Evolutionary conservation across 164 flowering plant species (phyloP), one percentile per base, ranked within the genome.

Genomic region (Chimonanthus praecox): DNA sequence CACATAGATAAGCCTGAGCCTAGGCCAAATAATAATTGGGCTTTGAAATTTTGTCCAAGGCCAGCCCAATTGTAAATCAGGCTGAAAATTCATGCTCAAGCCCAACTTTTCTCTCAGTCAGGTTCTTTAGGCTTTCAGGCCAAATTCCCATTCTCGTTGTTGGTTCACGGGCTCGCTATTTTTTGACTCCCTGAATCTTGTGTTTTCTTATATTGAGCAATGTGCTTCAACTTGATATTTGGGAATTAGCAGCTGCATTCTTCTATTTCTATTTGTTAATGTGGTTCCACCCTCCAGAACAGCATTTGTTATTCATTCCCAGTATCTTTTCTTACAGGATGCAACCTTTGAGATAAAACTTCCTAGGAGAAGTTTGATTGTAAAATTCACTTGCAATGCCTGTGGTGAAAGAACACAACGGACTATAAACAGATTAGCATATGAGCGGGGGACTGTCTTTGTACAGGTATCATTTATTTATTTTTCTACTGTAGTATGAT

Each of bases 361-460:
- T 62, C 97, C 98, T 1, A 86, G 97, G 77, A 86, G 98, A 82
- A 88, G 91, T 47, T 83, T 93, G 84, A 68, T 84, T 58, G 94
- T 93, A 44, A 82, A 87, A 58, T 95, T 95, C 77, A 95, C 92
- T 6, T 95, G 98, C 78, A 73, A 86, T 77, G 69, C 78, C 0
- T 95, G 99, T 82, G 94, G 97, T 74, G 94, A 80, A 74, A 85
- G 92, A 80, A 83, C 99, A 11, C 72, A 86, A 67, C 83, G 89
- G 80, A 87, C 88, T 8, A 78, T 95, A 21, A 93, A 90, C 74
- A 84, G 92, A 73, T 73, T 88, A 76, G 99, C 98, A 47, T 92
- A 89, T 63, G 95, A 94, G 78, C 80, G 86, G 9, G 98, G 98
- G 54, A 87, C 88, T 76, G 88, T 92, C 68, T 92, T 82, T 80